phyloP scores from a whole-genome alignment of 352 stramenopile genomes.

The Pythium oligandrum region DNA sequence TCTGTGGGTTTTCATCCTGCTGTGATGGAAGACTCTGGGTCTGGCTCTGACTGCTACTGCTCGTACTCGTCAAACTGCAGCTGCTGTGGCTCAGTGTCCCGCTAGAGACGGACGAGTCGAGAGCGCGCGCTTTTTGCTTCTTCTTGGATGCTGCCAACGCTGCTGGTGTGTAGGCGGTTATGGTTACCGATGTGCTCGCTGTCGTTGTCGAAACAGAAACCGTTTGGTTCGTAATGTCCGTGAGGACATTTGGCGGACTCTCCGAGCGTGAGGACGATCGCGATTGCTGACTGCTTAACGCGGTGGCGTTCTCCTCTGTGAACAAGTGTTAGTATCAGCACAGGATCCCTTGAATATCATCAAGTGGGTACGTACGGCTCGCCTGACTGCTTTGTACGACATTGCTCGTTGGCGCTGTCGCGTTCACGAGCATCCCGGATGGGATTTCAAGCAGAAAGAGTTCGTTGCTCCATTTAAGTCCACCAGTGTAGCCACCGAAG shows the following conservation, averaged over 20 bases:
- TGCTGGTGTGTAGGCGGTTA: slow-evolving; percentile 9
- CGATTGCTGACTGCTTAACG: neutral
- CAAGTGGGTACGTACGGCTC: too few relatives aligned
- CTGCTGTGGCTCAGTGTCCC: neutral
- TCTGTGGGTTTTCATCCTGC: neutral
- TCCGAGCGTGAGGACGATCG: slow-evolving; percentile 20
- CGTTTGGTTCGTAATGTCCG: slow-evolving; percentile 64
- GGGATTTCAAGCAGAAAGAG: slow-evolving; percentile 41
- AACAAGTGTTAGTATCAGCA: too few relatives aligned
- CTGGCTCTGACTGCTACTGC: slow-evolving; percentile 5
- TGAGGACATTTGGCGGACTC: slow-evolving; percentile 18
- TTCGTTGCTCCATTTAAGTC: slow-evolving; percentile 58
- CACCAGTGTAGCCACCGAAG: slow-evolving; percentile 66
- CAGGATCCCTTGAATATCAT: too few relatives aligned
- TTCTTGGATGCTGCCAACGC: slow-evolving; percentile 8
- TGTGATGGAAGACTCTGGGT: neutral
- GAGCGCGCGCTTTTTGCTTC: too few relatives aligned
- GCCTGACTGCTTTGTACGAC: too few relatives aligned
- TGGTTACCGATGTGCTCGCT: neutral
- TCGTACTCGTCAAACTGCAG: neutral
- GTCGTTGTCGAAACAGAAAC: too few relatives aligned
- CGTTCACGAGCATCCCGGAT: slow-evolving; percentile 4
- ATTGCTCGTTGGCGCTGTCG: neutral
- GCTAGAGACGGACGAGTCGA: too few relatives aligned
- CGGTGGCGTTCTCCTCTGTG: too few relatives aligned